These are phyloP conservation scores for Neurospora sp. DNA, from an alignment of 495 filamentous ascomycete genomes.

Conservation along the genomic window DNA sequence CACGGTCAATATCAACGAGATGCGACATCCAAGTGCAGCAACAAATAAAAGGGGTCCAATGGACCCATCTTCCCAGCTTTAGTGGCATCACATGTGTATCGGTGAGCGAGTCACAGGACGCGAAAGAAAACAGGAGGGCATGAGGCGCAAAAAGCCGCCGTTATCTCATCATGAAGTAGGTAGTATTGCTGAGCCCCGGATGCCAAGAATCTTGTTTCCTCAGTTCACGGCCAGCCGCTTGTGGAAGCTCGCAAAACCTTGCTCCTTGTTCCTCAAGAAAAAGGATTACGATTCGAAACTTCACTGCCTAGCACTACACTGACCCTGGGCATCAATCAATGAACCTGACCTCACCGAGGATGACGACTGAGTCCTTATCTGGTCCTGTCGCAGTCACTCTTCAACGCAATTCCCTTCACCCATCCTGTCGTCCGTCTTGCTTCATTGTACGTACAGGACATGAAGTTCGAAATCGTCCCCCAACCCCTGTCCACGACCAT, in stretches of 20 bases:
- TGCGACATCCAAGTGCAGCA: background rate
- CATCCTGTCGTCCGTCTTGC: background rate
- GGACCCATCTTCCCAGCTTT: background rate
- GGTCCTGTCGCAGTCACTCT: background rate
- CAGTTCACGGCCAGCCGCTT: background rate
- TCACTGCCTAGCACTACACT: background rate
- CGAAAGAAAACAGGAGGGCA: background rate
- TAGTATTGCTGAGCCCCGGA: background rate
- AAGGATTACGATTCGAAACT: background rate
- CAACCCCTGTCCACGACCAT: background rate
- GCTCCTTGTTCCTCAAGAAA: background rate
- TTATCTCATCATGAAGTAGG: background rate
- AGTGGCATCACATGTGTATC: background rate
- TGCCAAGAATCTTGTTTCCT: background rate
- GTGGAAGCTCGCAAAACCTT: background rate
- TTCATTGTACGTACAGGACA: background rate
- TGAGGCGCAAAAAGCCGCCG: background rate
- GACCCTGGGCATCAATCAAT: background rate
- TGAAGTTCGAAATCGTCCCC: background rate
- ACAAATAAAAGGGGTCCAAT: background rate
- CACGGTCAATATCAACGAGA: background rate
- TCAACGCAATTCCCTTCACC: background rate
- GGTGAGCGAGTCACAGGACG: background rate
- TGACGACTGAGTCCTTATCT: background rate
- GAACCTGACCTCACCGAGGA: background rate